phyloP scores from a whole-genome alignment of 345 rosid genomes.

The Lumnitzera racemosa region DNA sequence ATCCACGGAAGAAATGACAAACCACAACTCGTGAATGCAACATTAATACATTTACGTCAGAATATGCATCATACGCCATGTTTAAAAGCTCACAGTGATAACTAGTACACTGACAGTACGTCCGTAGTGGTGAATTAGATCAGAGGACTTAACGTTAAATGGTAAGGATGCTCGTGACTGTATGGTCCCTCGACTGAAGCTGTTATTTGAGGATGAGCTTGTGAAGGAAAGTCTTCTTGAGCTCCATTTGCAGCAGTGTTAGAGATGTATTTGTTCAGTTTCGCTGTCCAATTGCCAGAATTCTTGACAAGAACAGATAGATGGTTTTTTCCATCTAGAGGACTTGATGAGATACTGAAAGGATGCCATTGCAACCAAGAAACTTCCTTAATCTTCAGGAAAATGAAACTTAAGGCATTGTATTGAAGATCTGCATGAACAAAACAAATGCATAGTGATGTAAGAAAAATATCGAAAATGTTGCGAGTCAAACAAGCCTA shows the following conservation, averaged over 20 bases:
- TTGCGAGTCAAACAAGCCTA: background rate
- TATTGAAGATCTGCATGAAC: slow-evolving; percentile 45
- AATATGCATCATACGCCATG: too few relatives aligned
- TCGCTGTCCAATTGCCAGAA: slow-evolving; percentile 72
- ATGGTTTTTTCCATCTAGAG: slow-evolving; percentile 63
- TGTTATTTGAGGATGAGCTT: slow-evolving; percentile 29
- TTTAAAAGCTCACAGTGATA: background rate
- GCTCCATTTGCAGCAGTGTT: slow-evolving; percentile 24
- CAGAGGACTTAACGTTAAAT: slow-evolving; percentile 48
- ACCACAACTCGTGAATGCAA: too few relatives aligned
- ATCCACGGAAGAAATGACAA: too few relatives aligned
- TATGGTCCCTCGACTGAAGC: slow-evolving; percentile 90
- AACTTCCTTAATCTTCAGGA: slow-evolving; percentile 72
- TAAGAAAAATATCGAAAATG: background rate
- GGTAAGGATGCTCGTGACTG: slow-evolving; percentile 73
- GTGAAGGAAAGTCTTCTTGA: slow-evolving; percentile 9
- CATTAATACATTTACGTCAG: too few relatives aligned
- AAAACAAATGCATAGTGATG: too few relatives aligned
- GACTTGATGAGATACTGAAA: slow-evolving; percentile 95
- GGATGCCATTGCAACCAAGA: slow-evolving; percentile 99
- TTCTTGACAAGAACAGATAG: slow-evolving; percentile 71
- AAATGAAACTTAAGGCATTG: slow-evolving; percentile 80
- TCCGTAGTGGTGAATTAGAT: background rate
- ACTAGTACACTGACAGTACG: too few relatives aligned
- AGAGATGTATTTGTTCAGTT: slow-evolving; percentile 42